Conservation (phyloP, 2,329 filamentous ascomycete genomes). For the Fusarium globosum region DNA sequence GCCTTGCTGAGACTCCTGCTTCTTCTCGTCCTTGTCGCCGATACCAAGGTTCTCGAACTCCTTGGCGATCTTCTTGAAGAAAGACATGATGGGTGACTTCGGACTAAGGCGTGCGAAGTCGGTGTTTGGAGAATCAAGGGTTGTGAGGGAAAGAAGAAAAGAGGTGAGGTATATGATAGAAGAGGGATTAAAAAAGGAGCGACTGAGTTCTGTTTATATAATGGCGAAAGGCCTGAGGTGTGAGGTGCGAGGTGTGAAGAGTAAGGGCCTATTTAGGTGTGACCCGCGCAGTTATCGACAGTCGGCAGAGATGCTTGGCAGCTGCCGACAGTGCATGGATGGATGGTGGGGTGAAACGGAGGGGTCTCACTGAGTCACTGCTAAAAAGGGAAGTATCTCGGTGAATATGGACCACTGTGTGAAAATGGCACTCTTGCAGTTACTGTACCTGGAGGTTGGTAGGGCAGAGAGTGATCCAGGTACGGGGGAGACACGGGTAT, state of each 20-base stretch:
- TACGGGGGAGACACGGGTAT: neutral
- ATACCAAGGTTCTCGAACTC: slow-evolving; percentile 61
- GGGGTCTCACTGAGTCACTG: slow-evolving; percentile 17
- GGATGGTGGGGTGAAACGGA: slow-evolving; percentile 27
- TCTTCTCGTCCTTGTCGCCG: slow-evolving; percentile 51
- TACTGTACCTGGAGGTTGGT: neutral
- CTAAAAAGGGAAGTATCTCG: slow-evolving; percentile 8
- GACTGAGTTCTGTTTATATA: slow-evolving; percentile 33
- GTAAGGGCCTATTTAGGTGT: neutral
- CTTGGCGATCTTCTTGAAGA: slow-evolving; percentile 57
- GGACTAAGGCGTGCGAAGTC: slow-evolving; percentile 14
- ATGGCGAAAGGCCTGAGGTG: slow-evolving; percentile 20
- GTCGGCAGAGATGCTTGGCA: slow-evolving; percentile 24
- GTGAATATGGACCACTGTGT: slow-evolving; percentile 10
- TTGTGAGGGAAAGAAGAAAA: neutral
- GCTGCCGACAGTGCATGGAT: slow-evolving; percentile 25
- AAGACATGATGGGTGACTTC: slow-evolving; percentile 52
- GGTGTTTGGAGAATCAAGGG: neutral
- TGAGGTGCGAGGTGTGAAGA: slow-evolving; percentile 1
- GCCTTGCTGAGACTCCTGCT: slow-evolving; percentile 20
- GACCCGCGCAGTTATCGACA: slow-evolving; percentile 23
- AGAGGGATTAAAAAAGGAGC: slow-evolving; percentile 13
- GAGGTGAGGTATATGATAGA: slow-evolving; percentile 6
- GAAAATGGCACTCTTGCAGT: neutral
- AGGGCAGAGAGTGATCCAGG: neutral